Conservation (phyloP, 148 eudicot species). For the Vaccinium darrowii region DNA sequence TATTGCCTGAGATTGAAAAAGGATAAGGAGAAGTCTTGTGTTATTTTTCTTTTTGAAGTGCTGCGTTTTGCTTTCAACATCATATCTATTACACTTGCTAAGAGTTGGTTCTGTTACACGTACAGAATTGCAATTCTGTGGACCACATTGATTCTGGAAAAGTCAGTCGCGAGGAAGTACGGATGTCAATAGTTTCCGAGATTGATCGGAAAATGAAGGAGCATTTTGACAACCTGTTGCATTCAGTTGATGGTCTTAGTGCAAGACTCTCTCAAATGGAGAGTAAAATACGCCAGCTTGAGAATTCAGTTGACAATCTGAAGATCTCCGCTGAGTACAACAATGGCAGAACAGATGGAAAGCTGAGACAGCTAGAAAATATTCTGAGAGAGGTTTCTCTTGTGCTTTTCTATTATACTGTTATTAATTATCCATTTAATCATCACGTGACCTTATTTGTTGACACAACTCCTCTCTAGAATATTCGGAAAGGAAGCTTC, state of each 20-base stretch:
- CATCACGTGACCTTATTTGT: background rate
- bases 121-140: conserved; percentile 10
- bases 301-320: conserved; percentile 25
- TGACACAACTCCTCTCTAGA: background rate
- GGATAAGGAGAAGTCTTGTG: too few relatives aligned
- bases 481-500: background rate
- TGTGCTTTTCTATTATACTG: background rate
- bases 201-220: conserved; percentile 16
- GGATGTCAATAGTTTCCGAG: conserved; percentile 12
- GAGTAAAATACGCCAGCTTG: conserved; percentile 22
- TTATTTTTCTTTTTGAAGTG: background rate
- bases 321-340: conserved; percentile 21
- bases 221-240: conserved; percentile 19
- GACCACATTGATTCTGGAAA: conserved; percentile 9
- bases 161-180: conserved; percentile 7
- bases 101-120: background rate
- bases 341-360: conserved; percentile 22
- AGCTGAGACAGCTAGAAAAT: conserved; percentile 24
- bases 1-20: background rate
- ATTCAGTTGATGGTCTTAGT: conserved; percentile 25
- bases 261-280: conserved; percentile 26
- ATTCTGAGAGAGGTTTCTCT: conserved; percentile 23
- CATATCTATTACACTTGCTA: background rate
- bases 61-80: background rate
- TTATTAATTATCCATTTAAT: background rate